Percentiles rank a stretch among this genome's conserved stretches.
These are phyloP conservation scores for Ustulina deusta DNA, from an alignment of 2,329 filamentous ascomycete species.

Conservation along the genomic window DNA sequence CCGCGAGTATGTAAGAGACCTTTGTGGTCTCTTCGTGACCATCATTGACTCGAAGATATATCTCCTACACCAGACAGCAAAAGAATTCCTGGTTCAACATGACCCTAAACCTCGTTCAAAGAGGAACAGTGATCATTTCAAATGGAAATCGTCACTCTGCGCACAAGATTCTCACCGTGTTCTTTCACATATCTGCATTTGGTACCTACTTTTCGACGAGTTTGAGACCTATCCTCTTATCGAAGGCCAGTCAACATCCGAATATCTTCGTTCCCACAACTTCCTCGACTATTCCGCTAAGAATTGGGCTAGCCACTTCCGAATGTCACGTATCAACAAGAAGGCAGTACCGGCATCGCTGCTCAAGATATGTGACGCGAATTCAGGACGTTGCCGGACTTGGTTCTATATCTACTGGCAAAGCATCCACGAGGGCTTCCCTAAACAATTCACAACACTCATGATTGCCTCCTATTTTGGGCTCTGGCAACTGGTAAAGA, in stretches of 20 bases:
- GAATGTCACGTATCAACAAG: background rate
- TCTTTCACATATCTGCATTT: constrained; percentile 33
- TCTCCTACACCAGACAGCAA: constrained; percentile 56
- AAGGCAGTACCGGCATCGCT: background rate
- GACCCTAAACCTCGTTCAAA: background rate
- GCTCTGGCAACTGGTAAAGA: constrained; percentile 19
- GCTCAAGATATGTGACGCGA: constrained; percentile 3
- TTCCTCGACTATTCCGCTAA: constrained; percentile 34
- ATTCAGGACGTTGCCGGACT: constrained; percentile 2
- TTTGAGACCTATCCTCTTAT: background rate
- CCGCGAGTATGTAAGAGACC: constrained; percentile 41
- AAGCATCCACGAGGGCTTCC: background rate
- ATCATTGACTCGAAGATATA: constrained; percentile 52
- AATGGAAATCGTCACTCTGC: constrained; percentile 30
- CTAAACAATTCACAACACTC: constrained; percentile 14
- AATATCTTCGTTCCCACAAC: background rate
- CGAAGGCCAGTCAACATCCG: background rate
- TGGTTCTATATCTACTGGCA: constrained; percentile 18
- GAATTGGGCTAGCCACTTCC: constrained; percentile 32
- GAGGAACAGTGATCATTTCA: background rate
- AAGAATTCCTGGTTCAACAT: constrained; percentile 52
- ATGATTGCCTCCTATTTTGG: constrained; percentile 36
- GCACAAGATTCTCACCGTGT: constrained; percentile 26
- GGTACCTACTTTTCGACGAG: constrained; percentile 22
- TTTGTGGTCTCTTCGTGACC: constrained; percentile 54